A percentile compares a stretch with the other conserved stretches of the same genome.
Conservation (phyloP, 257 asterid species). For the Nicotiana knightiana region DNA sequence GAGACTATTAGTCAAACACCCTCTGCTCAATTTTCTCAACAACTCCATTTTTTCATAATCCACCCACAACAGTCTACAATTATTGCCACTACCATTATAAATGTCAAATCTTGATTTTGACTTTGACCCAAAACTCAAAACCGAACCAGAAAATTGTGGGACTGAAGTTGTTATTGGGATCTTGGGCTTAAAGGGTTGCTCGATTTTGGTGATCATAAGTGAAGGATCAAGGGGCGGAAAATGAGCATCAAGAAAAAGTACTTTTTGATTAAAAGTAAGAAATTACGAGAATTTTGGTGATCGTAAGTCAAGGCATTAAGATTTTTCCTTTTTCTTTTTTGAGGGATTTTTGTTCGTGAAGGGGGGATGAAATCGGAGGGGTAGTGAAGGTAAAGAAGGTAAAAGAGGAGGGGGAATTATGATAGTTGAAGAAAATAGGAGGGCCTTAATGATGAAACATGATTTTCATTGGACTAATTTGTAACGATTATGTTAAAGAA, state of each 20-base stretch:
- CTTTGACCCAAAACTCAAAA: slow-evolving; percentile 20
- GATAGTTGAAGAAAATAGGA: background rate
- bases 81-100: slow-evolving; percentile 13
- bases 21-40: slow-evolving; percentile 40
- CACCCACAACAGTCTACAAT: slow-evolving; percentile 30
- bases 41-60: slow-evolving; percentile 48
- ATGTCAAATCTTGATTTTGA: slow-evolving; percentile 17
- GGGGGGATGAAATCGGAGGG: background rate
- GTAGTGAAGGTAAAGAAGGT: background rate
- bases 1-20: slow-evolving; percentile 46
- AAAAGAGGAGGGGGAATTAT: background rate
- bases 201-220: slow-evolving; percentile 48
- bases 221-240: background rate
- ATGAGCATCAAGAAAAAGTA: background rate
- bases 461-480: background rate
- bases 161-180: slow-evolving; percentile 28
- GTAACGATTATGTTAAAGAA: background rate
- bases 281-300: background rate
- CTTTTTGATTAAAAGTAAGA: background rate
- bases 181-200: slow-evolving; percentile 41
- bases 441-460: background rate
- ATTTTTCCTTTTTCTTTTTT: too few species aligned
- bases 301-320: too few species aligned
- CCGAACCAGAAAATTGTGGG: slow-evolving; percentile 26
- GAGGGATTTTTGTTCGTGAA: background rate